phyloP scores from a whole-genome alignment of 1,139 yeast species.

The Kluyveromyces marxianus region DNA sequence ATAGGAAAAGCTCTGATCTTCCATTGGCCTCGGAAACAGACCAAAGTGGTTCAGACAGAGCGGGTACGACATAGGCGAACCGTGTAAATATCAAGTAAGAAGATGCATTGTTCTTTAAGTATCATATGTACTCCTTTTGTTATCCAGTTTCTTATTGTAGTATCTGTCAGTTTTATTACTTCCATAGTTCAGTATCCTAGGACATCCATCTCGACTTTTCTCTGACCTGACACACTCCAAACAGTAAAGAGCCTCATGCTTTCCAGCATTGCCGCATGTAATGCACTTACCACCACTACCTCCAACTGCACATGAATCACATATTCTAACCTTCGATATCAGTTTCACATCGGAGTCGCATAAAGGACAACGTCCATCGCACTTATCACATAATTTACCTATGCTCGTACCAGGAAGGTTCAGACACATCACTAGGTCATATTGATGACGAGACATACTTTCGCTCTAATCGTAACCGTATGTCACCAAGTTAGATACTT shows the following conservation, averaged over 20 bases:
- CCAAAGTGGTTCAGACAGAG: constrained; percentile 8
- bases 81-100: no score
- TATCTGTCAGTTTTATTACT: constrained; percentile 62
- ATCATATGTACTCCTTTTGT: background rate
- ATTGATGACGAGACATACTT: constrained; percentile 82
- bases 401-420: constrained; percentile 71
- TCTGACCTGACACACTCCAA: constrained; percentile 77
- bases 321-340: constrained; percentile 59
- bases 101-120: no score
- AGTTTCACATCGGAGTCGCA: constrained; percentile 88
- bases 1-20: constrained; percentile 6
- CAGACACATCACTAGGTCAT: constrained; percentile 78
- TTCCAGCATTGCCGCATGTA: constrained; percentile 57
- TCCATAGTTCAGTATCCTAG: constrained; percentile 74
- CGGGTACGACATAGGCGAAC: background rate
- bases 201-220: constrained; percentile 89
- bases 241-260: constrained; percentile 73
- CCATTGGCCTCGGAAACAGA: constrained; percentile 1
- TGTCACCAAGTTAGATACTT: background rate
- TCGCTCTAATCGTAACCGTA: background rate
- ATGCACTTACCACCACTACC: constrained; percentile 59
- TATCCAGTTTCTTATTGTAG: constrained; percentile 32
- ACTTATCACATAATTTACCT: constrained; percentile 71
- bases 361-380: constrained; percentile 88
- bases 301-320: constrained; percentile 83